Conservation (phyloP, 2,329 filamentous ascomycete species). For the Orbilia quercus region DNA sequence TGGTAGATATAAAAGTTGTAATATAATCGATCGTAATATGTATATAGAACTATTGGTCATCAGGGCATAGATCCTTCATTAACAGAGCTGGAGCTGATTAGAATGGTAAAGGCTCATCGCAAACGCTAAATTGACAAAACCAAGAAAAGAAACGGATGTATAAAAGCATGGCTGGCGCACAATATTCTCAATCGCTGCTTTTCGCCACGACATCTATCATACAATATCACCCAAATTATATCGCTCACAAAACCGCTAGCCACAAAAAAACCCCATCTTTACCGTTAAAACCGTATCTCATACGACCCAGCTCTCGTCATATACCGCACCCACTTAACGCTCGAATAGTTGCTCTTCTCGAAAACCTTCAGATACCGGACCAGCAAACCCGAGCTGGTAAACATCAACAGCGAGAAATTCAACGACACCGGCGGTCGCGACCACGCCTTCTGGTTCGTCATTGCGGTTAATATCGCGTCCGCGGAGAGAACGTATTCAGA, state of each 20-base stretch:
- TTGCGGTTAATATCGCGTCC: slow-evolving; percentile 90
- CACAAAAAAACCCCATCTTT: too few relatives aligned
- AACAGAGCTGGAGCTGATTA: neutral
- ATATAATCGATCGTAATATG: neutral
- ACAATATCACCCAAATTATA: slow-evolving; percentile 17
- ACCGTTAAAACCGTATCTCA: slow-evolving; percentile 78
- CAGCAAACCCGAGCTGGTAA: slow-evolving; percentile 90
- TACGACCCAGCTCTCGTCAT: slow-evolving; percentile 99
- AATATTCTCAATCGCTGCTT: neutral
- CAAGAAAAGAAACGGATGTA: neutral
- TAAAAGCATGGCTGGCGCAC: neutral
- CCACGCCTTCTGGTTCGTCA: slow-evolving; percentile 99
- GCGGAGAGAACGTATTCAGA: slow-evolving; percentile 95
- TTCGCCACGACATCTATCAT: slow-evolving; percentile 4
- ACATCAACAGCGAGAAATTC: slow-evolving; percentile 96
- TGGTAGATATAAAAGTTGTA: slow-evolving; percentile 5
- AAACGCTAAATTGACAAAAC: slow-evolving; percentile 8
- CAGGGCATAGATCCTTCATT: neutral
- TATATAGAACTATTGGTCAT: neutral
- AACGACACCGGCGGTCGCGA: slow-evolving; percentile 90
- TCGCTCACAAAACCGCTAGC: neutral
- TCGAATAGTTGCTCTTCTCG: slow-evolving; percentile 98
- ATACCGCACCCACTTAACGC: slow-evolving; percentile 98
- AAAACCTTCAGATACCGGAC: slow-evolving; percentile 98
- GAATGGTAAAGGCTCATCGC: slow-evolving; percentile 1